Conservation (phyloP, 495 filamentous ascomycete genomes). For the Bacidia rubella region DNA sequence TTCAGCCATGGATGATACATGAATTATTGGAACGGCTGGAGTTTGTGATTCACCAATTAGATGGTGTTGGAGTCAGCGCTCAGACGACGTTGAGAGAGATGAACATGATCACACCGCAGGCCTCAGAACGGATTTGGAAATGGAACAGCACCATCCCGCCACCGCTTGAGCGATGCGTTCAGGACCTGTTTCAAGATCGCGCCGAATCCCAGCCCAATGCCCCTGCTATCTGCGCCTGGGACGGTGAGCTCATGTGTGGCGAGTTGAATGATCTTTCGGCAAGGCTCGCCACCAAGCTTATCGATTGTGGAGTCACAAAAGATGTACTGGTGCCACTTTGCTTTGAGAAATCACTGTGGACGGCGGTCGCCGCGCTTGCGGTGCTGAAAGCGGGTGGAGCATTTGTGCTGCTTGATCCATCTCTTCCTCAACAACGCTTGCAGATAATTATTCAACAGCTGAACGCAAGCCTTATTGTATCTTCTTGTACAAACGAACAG, state of each 20-base stretch:
- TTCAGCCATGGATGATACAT: background rate
- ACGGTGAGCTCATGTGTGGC: slow-evolving; percentile 21
- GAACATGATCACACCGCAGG: background rate
- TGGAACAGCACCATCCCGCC: slow-evolving; percentile 1
- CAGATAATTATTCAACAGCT: slow-evolving; percentile 24
- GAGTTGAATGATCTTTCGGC: slow-evolving; percentile 23
- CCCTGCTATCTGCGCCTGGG: slow-evolving; percentile 15
- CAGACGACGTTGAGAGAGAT: background rate
- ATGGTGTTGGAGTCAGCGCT: background rate
- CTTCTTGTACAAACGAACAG: slow-evolving; percentile 21
- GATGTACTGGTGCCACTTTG: slow-evolving; percentile 27
- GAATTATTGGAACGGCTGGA: background rate
- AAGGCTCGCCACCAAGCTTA: slow-evolving; percentile 23
- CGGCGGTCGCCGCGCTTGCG: slow-evolving; percentile 31
- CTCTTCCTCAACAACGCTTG: slow-evolving; percentile 24
- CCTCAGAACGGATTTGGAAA: background rate
- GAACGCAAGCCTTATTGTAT: slow-evolving; percentile 28
- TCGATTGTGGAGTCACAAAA: slow-evolving; percentile 20
- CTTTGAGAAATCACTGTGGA: slow-evolving; percentile 33
- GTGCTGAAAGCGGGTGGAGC: slow-evolving; percentile 30
- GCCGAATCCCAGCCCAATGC: slow-evolving; percentile 14
- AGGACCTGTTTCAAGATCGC: slow-evolving; percentile 20
- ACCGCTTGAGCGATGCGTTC: slow-evolving; percentile 19
- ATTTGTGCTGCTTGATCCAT: slow-evolving; percentile 26
- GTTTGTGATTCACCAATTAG: background rate